Evolutionary conservation across 768 basidiomycete species (phyloP).

Genomic region (Amanita thiersii): DNA sequence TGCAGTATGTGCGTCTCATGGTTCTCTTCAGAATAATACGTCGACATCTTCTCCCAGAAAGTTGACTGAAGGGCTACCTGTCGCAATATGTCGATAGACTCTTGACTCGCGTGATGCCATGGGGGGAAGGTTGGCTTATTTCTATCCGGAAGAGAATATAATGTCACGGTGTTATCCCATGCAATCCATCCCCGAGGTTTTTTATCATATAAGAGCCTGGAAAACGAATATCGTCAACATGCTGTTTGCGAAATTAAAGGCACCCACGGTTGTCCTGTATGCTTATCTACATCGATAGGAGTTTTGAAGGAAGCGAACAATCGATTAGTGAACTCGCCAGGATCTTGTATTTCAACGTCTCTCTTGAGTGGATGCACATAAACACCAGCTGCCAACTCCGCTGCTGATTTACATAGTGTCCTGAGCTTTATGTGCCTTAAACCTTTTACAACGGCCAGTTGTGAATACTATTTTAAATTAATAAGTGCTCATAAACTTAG

Average conservation of each 20-base stretch:
- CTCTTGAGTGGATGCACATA: constrained; percentile 62
- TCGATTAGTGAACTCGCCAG: constrained; percentile 42
- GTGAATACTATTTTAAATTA: constrained; percentile 43
- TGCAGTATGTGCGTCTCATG: constrained; percentile 53
- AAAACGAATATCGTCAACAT: neutral
- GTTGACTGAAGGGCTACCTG: constrained; percentile 33
- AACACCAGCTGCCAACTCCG: constrained; percentile 52
- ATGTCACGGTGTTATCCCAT: constrained; percentile 38
- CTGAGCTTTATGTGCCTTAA: constrained; percentile 77
- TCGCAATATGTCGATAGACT: constrained; percentile 42
- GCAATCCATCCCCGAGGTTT: constrained; percentile 62
- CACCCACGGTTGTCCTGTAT: constrained; percentile 37
- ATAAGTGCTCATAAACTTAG: neutral
- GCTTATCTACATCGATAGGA: constrained; percentile 32
- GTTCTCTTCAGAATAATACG: constrained; percentile 74
- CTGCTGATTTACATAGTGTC: constrained; percentile 48
- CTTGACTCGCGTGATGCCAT: constrained; percentile 49
- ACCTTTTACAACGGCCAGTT: constrained; percentile 70
- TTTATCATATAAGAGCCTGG: constrained; percentile 48
- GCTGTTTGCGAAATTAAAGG: neutral
- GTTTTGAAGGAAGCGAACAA: constrained; percentile 49
- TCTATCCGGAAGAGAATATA: constrained; percentile 40
- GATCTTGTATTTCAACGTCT: constrained; percentile 38
- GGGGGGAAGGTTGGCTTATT: constrained; percentile 43
- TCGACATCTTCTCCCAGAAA: constrained; percentile 66